Percentiles rank a stretch among this genome's conserved stretches.
phyloP scores from a whole-genome alignment of 2,329 filamentous ascomycete species.

The Aureobasidium sp. region DNA sequence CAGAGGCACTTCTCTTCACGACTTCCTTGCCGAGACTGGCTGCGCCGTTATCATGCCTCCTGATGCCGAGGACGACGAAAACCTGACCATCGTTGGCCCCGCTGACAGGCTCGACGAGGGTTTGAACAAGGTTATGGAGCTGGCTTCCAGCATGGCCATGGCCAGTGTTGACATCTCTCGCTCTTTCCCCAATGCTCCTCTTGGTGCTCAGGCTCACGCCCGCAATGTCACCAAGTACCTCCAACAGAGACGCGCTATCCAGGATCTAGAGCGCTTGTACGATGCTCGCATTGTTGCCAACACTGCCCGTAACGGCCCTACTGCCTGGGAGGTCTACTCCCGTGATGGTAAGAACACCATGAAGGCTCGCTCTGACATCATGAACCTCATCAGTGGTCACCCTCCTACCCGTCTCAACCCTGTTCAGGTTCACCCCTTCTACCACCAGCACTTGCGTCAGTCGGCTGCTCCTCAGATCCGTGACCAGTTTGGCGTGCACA shows the following conservation, averaged over 20 bases:
- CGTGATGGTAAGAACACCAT: slow-evolving; percentile 76
- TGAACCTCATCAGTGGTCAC: slow-evolving; percentile 64
- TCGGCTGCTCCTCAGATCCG: slow-evolving; percentile 58
- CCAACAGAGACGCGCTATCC: slow-evolving; percentile 70
- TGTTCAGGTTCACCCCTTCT: slow-evolving; percentile 68
- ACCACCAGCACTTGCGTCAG: slow-evolving; percentile 63
- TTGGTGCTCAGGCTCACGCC: slow-evolving; percentile 70
- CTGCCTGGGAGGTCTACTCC: slow-evolving; percentile 83
- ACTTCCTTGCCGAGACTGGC: slow-evolving; percentile 85
- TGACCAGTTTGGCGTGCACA: slow-evolving; percentile 62
- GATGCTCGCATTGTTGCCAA: slow-evolving; percentile 84
- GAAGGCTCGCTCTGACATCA: slow-evolving; percentile 67
- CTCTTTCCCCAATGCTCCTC: slow-evolving; percentile 66
- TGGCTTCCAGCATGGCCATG: slow-evolving; percentile 81
- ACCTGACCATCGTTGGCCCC: slow-evolving; percentile 77
- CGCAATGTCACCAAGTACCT: slow-evolving; percentile 84
- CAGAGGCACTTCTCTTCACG: slow-evolving; percentile 67
- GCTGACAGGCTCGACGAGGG: slow-evolving; percentile 65
- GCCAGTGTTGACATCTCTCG: slow-evolving; percentile 74
- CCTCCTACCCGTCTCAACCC: slow-evolving; percentile 64
- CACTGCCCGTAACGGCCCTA: slow-evolving; percentile 58
- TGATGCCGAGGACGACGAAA: slow-evolving; percentile 68
- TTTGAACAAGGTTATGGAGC: slow-evolving; percentile 76
- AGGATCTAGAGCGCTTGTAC: slow-evolving; percentile 72
- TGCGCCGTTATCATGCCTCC: slow-evolving; percentile 80